Base-by-base conservation (phyloP, 2,329 filamentous ascomycete genomes). In the Alternaria panax region DNA sequence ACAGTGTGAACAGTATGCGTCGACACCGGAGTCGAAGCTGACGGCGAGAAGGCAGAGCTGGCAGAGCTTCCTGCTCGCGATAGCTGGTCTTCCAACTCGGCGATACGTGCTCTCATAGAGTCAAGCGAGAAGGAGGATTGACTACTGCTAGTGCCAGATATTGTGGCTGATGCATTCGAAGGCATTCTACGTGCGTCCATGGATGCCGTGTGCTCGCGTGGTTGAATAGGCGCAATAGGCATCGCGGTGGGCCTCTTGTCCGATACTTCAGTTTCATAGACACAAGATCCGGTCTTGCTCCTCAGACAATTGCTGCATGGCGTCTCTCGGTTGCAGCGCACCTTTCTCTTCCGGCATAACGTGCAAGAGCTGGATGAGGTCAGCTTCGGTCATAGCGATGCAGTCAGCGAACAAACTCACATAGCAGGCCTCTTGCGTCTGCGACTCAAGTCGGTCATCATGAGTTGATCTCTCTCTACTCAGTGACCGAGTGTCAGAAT, bases 221-320 rank as follows among this genome's bases (percentile, higher is more conserved):
- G 51, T 38, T 59, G 56, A 8, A 54, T 50, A 14, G 38, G 22
- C 46, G 40, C 12, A n/a, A 11, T 18, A 34, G 22, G 27, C 27
- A 45, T 14, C 30, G 66, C 64, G 5, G n/a, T 27, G 5, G 27
- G 32, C 27, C 51, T 55, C 25, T 45, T 32, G 40, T 48, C 40
- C 63, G 60, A 5, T 9, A 25, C n/a, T 36, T 54, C 52, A 45
- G 60, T 60, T 7, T 77, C 70, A 65, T 87, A 89, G 1, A 84
- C 80, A 67, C 88, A 90, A 20, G 80, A 28, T 2, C 27, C 79
- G 6, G 82, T 79, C 40, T 83, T 84, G 63, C 82, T 83, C 22
- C 84, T 83, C n/a, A 84, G 59, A 67, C 88, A 90, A 58, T 87
- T 86, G 59, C 79, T 82, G 67, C 87, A 90, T 1, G 88, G 88